Evolutionary conservation across 805 yeast species (phyloP).

Genomic region (Clavispora carvajalis): DNA sequence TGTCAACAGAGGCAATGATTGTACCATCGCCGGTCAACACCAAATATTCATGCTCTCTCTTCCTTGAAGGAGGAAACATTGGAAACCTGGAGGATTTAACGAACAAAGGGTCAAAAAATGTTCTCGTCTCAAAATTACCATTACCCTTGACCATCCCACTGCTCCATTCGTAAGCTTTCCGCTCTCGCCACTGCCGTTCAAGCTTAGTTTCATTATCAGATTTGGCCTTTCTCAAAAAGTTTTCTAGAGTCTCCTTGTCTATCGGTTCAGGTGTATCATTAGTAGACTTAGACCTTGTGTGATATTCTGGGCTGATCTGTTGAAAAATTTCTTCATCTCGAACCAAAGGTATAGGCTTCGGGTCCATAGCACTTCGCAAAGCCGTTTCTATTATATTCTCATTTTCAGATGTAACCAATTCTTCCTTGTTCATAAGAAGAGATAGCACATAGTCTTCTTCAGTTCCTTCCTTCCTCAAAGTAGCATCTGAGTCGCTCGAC

Average conservation of each 20-base stretch:
- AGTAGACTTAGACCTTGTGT: neutral
- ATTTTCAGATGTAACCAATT: slow-evolving; percentile 36
- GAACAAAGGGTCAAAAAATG: slow-evolving; percentile 41
- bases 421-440: slow-evolving; percentile 36
- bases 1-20: slow-evolving; percentile 23
- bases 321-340: neutral
- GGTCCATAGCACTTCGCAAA: neutral
- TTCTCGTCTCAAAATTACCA: slow-evolving; percentile 35
- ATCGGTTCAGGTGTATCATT: slow-evolving; percentile 1
- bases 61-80: slow-evolving; percentile 10
- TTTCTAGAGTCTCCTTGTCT: slow-evolving; percentile 27
- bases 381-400: slow-evolving; percentile 35
- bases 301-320: no score
- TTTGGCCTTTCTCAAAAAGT: slow-evolving; percentile 41
- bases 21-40: slow-evolving; percentile 33
- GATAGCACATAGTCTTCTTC: slow-evolving; percentile 5
- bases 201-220: slow-evolving; percentile 32
- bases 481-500: neutral
- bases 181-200: slow-evolving; percentile 42
- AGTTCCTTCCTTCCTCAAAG: neutral
- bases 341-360: neutral
- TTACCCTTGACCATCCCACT: slow-evolving; percentile 29
- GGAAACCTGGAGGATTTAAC: slow-evolving; percentile 4
- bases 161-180: slow-evolving; percentile 51
- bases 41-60: slow-evolving; percentile 19